These are phyloP conservation scores for Nicotiana obtusifolia DNA, from an alignment of 257 asterid species.

Conservation along the genomic window DNA sequence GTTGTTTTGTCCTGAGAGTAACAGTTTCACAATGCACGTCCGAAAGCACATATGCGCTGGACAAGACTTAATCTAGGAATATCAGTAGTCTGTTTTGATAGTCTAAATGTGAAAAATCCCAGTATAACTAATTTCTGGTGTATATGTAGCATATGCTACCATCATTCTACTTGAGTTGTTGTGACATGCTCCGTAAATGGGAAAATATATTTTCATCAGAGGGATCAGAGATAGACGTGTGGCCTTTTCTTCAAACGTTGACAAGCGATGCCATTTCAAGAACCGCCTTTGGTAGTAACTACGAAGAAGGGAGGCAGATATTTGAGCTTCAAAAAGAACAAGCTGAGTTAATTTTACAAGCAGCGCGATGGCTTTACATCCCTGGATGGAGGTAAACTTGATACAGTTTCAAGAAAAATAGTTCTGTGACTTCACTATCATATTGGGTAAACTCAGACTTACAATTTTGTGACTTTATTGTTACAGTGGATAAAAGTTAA, in stretches of 20 bases:
- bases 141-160: conserved; percentile 30
- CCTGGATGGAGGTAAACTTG: conserved; percentile 47
- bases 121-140: neutral
- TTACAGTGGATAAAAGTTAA: too few relatives aligned
- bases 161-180: conserved; percentile 29
- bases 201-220: conserved; percentile 15
- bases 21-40: too few relatives aligned
- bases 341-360: conserved; percentile 27
- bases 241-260: conserved; percentile 35
- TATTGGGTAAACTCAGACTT: too few relatives aligned
- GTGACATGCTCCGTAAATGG: conserved; percentile 34
- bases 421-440: too few relatives aligned
- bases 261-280: conserved; percentile 42
- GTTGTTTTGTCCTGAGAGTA: too few relatives aligned
- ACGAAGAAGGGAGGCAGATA: conserved; percentile 36
- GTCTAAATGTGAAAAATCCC: too few relatives aligned
- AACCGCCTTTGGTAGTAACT: conserved; percentile 40
- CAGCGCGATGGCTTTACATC: conserved; percentile 28
- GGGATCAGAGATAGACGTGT: conserved; percentile 33
- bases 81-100: too few relatives aligned
- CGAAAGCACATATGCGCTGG: neutral
- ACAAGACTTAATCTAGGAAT: too few relatives aligned
- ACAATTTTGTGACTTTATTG: too few relatives aligned
- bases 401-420: neutral
- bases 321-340: conserved; percentile 44